phyloP scores from a whole-genome alignment of 192 early-diverging fungal genomes.

The Tieghemiomyces parasiticus region DNA sequence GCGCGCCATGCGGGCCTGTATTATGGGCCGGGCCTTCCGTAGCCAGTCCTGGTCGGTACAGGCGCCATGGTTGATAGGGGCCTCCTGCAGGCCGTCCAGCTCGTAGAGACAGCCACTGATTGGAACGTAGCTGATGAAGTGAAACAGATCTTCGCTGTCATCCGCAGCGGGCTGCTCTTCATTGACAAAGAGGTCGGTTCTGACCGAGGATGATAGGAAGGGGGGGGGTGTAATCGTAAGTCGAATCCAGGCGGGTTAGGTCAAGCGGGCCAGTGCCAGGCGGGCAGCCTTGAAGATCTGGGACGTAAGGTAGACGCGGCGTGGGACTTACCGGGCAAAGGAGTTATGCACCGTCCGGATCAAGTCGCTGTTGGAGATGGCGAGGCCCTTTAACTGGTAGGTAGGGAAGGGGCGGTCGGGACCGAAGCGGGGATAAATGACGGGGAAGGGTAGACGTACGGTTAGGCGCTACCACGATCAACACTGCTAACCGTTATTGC shows the following conservation, averaged over 20 bases:
- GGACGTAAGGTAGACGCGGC: no score
- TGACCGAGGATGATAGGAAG: no score
- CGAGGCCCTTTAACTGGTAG: constrained; percentile 49
- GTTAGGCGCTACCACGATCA: no score
- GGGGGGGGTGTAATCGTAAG: no score
- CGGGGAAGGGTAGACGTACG: no score
- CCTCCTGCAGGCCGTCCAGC: constrained; percentile 54
- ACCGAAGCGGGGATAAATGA: no score
- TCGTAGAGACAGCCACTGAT: constrained; percentile 58
- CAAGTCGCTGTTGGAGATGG: constrained; percentile 61
- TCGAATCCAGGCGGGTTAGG: no score
- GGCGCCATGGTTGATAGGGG: constrained; percentile 52
- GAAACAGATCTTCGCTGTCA: constrained; percentile 54
- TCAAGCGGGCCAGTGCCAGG: no score
- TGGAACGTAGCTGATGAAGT: constrained; percentile 67
- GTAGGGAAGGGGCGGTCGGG: no score
- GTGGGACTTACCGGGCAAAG: constrained; percentile 35
- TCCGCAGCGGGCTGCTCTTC: constrained; percentile 35
- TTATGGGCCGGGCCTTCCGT: constrained; percentile 40
- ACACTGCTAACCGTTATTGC: no score
- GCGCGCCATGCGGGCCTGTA: constrained; percentile 48
- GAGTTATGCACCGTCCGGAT: constrained; percentile 65
- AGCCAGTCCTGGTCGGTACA: constrained; percentile 52
- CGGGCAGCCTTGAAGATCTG: no score
- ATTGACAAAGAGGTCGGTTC: constrained; percentile 55